Percentiles rank a stretch among this genome's conserved stretches.
Conservation (phyloP, 352 stramenopile species). For the Nothophytophthora sp. region DNA sequence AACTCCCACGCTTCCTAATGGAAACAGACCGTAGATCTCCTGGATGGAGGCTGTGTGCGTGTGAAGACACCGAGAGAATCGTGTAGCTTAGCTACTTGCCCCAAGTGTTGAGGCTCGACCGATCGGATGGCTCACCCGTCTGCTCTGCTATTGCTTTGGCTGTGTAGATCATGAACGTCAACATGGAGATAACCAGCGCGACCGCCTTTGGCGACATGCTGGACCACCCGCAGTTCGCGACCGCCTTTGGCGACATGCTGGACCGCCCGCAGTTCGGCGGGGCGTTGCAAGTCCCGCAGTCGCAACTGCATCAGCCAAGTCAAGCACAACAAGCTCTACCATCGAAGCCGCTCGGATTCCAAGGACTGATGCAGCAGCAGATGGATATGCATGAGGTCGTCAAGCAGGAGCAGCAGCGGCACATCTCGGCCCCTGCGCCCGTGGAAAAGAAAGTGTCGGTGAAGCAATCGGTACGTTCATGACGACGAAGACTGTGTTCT, state of each 20-base stretch:
- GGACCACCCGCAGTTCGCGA: constrained; percentile 13
- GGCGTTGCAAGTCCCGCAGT: constrained; percentile 24
- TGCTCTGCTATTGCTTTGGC: constrained; percentile 25
- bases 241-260: constrained; percentile 30
- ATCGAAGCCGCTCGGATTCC: constrained; percentile 11
- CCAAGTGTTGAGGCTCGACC: neutral
- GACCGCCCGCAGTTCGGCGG: constrained; percentile 28
- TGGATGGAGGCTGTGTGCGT: too few species aligned
- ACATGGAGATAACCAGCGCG: constrained; percentile 31
- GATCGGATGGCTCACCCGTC: constrained; percentile 27
- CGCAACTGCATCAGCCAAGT: constrained; percentile 21
- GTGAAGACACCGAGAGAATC: too few species aligned
- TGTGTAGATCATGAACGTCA: constrained; percentile 43
- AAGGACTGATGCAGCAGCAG: constrained; percentile 24
- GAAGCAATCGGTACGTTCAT: constrained; percentile 27
- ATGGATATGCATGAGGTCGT: constrained; percentile 26
- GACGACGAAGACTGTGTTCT: too few species aligned
- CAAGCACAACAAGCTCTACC: constrained; percentile 8
- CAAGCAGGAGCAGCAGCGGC: constrained; percentile 19
- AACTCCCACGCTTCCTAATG: too few species aligned
- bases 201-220: constrained; percentile 29
- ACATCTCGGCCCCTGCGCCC: constrained; percentile 3
- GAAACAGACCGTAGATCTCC: neutral
- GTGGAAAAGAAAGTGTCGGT: constrained; percentile 20
- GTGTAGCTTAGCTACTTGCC: neutral